Conservation (phyloP, 1,284 basidiomycete species). For the Sporisorium sorghi region DNA sequence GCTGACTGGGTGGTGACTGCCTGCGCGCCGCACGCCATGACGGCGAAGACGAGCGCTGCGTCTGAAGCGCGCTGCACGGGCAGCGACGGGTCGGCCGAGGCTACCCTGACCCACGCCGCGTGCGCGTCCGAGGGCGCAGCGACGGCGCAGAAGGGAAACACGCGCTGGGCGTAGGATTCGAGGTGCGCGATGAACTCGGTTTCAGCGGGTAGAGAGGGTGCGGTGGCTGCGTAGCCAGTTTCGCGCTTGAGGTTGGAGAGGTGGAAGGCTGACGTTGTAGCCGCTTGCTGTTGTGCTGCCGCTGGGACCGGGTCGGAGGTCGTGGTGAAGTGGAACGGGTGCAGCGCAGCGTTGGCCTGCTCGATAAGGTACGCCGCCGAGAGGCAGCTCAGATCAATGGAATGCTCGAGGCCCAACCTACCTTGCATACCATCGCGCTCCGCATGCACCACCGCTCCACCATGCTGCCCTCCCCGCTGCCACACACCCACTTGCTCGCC, state of each 20-base stretch:
- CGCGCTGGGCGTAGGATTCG: not conserved
- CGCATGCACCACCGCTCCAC: no score
- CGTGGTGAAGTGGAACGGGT: not conserved
- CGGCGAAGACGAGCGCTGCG: conserved; percentile 9
- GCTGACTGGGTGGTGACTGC: not conserved
- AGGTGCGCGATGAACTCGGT: conserved; percentile 9
- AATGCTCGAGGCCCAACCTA: not conserved
- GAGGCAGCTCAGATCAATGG: conserved; percentile 1
- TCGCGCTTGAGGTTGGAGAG: conserved; percentile 1
- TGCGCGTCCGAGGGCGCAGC: conserved; percentile 1
- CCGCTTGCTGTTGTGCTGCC: not conserved
- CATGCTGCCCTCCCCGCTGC: no score
- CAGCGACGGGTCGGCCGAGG: not conserved
- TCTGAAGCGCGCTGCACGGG: not conserved
- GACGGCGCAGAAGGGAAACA: conserved; percentile 6
- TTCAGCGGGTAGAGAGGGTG: not conserved
- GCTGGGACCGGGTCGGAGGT: not conserved
- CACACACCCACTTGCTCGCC: no score
- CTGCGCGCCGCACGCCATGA: conserved; percentile 23
- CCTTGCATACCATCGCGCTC: no score
- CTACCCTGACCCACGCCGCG: conserved; percentile 1
- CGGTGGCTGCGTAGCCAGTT: not conserved
- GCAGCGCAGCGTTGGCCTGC: not conserved
- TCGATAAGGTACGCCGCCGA: conserved; percentile 9
- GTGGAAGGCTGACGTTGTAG: not conserved